A percentile compares a stretch with the other conserved stretches of the same genome.
Conservation (phyloP, 2,329 filamentous ascomycete species). For the Cladosporium oxysporum region DNA sequence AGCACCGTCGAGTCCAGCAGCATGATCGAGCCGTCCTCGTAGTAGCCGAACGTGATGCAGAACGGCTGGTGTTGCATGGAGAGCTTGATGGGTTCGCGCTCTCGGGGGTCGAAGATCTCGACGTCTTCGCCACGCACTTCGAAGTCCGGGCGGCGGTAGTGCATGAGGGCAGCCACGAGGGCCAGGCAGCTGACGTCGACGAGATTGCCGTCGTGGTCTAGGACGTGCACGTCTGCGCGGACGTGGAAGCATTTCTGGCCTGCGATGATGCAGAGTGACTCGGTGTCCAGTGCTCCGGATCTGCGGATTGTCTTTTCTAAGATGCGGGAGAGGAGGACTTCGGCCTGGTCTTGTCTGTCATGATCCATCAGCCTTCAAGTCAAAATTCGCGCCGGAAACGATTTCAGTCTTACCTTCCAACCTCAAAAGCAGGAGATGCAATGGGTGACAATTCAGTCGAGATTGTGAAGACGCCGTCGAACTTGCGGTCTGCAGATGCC, state of each 20-base stretch:
- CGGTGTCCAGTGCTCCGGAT: constrained; percentile 88
- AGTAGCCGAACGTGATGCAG: constrained; percentile 87
- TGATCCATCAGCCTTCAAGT: constrained; percentile 30
- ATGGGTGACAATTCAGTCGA: constrained; percentile 88
- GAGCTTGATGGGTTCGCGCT: constrained; percentile 86
- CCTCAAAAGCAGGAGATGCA: constrained; percentile 86
- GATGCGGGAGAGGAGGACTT: constrained; percentile 81
- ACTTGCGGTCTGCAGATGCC: constrained; percentile 83
- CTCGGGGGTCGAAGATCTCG: constrained; percentile 78
- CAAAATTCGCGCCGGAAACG: neutral
- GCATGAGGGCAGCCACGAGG: constrained; percentile 81
- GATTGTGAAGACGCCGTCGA: constrained; percentile 94
- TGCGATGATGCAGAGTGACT: constrained; percentile 90
- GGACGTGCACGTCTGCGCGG: constrained; percentile 85
- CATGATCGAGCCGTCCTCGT: constrained; percentile 67
- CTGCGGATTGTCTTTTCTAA: constrained; percentile 93
- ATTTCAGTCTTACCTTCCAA: constrained; percentile 62
- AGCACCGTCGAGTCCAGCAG: constrained; percentile 71
- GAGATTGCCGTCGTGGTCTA: constrained; percentile 88
- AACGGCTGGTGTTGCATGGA: constrained; percentile 91
- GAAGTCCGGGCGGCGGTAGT: constrained; percentile 89
- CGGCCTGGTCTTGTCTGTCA: constrained; percentile 50
- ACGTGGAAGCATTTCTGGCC: constrained; percentile 90
- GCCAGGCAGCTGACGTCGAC: constrained; percentile 84
- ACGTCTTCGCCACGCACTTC: constrained; percentile 81